Evolutionary conservation across 2,329 filamentous ascomycete genomes (phyloP).

Genomic region (Fusarium sp.): DNA sequence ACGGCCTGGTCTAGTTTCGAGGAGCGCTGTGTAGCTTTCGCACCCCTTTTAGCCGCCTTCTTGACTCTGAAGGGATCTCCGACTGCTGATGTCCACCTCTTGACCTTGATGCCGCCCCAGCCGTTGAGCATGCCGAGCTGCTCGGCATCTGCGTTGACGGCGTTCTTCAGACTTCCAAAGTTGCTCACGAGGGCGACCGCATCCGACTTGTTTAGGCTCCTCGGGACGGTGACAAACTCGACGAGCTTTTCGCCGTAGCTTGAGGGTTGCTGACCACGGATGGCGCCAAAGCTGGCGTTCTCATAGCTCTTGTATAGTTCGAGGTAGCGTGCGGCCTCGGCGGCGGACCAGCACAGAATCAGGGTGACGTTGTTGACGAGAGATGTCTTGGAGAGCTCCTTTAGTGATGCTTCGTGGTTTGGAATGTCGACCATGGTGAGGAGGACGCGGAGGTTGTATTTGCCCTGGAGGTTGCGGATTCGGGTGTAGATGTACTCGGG

Average conservation of each 20-base stretch:
- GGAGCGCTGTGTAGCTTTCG: slow-evolving; percentile 42
- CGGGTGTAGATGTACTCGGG: slow-evolving; percentile 98
- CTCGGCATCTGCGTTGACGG: slow-evolving; percentile 88
- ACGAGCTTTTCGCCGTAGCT: slow-evolving; percentile 88
- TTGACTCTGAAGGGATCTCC: slow-evolving; percentile 86
- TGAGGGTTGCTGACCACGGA: slow-evolving; percentile 85
- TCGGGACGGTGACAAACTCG: slow-evolving; percentile 91
- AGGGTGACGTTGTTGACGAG: slow-evolving; percentile 93
- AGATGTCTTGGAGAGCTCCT: slow-evolving; percentile 92
- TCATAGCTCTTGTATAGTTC: slow-evolving; percentile 97
- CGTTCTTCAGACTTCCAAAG: slow-evolving; percentile 89
- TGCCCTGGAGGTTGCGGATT: slow-evolving; percentile 84
- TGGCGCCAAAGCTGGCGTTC: slow-evolving; percentile 82
- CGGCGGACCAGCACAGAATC: slow-evolving; percentile 92
- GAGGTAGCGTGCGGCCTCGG: slow-evolving; percentile 92
- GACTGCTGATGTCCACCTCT: slow-evolving; percentile 83
- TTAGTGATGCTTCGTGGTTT: slow-evolving; percentile 90
- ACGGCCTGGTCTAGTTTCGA: slow-evolving; percentile 53
- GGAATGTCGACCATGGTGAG: slow-evolving; percentile 94
- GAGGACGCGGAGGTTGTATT: slow-evolving; percentile 87
- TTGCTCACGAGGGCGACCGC: slow-evolving; percentile 89
- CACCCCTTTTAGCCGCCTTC: slow-evolving; percentile 69
- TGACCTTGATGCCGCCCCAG: slow-evolving; percentile 96
- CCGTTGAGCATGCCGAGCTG: slow-evolving; percentile 87
- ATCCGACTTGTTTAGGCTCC: slow-evolving; percentile 94